Conservation (phyloP, 2,329 filamentous ascomycete species). For the Xylaria sp. region DNA sequence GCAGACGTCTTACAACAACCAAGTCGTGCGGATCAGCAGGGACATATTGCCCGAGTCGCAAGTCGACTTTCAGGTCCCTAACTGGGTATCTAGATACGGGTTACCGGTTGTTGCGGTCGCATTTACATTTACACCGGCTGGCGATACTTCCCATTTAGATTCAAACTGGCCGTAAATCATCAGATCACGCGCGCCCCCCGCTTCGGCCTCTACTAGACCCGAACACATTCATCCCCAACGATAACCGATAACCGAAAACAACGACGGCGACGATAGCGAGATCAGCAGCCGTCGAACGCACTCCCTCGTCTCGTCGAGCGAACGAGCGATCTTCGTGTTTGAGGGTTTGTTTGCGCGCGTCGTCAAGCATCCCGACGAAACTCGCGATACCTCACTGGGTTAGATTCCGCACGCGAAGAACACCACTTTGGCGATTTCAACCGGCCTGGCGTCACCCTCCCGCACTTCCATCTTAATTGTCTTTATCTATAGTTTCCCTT, state of each 20-base stretch:
- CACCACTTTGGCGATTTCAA: not conserved
- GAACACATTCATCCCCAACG: not conserved
- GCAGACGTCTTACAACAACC: conserved; percentile 4
- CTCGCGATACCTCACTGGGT: not conserved
- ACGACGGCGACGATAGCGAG: not conserved
- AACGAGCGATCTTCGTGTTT: not conserved
- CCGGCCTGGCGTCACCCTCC: not conserved
- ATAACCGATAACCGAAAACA: not conserved
- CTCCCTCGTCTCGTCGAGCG: not conserved
- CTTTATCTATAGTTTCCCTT: not conserved
- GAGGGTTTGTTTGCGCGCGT: not conserved
- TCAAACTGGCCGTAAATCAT: conserved; percentile 1
- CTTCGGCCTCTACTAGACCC: not conserved
- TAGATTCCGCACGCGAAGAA: not conserved
- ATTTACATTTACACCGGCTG: conserved; percentile 9
- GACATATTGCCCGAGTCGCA: not conserved
- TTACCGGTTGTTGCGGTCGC: not conserved
- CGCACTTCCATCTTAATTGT: not conserved
- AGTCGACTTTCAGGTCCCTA: not conserved
- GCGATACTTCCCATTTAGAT: not conserved
- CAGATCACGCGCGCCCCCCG: conserved; percentile 14
- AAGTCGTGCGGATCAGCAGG: not conserved
- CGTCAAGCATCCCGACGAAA: not conserved
- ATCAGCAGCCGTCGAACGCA: not conserved
- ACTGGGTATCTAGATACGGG: not conserved